Conservation (phyloP, 352 stramenopile genomes). For the Aphanomyces astaci region DNA sequence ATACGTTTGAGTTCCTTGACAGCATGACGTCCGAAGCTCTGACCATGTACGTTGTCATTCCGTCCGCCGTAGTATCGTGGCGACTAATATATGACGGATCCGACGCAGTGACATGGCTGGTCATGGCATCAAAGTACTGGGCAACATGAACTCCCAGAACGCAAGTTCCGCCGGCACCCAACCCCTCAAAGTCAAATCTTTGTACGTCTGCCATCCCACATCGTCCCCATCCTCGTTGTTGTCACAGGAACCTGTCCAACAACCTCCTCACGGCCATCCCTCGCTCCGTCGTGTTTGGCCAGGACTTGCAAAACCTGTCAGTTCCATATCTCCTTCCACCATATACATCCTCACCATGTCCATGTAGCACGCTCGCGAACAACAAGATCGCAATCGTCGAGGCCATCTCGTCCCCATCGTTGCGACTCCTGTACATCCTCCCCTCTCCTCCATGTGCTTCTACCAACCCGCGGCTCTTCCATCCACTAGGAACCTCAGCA, state of each 20-base stretch:
- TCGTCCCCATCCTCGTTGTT: not conserved
- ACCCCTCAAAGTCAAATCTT: not conserved
- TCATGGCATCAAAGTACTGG: conserved; percentile 17
- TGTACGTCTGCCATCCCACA: conserved; percentile 1
- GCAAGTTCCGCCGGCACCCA: not conserved
- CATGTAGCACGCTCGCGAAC: conserved; percentile 11
- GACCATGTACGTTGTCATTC: conserved; percentile 7
- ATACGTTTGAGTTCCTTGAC: conserved; percentile 13
- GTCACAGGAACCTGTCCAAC: conserved; percentile 8
- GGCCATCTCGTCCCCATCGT: not conserved
- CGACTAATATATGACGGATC: not conserved
- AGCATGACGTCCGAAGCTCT: not conserved
- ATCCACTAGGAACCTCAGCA: conserved; percentile 15
- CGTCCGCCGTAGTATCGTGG: not conserved
- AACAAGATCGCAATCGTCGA: conserved; percentile 14
- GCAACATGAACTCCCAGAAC: conserved; percentile 17
- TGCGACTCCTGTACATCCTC: not conserved
- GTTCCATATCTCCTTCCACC: not conserved
- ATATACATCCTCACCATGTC: too few species aligned
- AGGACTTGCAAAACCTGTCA: conserved; percentile 6
- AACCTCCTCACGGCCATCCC: not conserved
- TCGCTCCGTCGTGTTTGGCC: not conserved
- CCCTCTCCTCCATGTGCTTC: too few species aligned
- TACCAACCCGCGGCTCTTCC: too few species aligned
- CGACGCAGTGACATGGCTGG: conserved; percentile 13